Conservation (phyloP, 306 rosid species). For the Fagus crenata region DNA sequence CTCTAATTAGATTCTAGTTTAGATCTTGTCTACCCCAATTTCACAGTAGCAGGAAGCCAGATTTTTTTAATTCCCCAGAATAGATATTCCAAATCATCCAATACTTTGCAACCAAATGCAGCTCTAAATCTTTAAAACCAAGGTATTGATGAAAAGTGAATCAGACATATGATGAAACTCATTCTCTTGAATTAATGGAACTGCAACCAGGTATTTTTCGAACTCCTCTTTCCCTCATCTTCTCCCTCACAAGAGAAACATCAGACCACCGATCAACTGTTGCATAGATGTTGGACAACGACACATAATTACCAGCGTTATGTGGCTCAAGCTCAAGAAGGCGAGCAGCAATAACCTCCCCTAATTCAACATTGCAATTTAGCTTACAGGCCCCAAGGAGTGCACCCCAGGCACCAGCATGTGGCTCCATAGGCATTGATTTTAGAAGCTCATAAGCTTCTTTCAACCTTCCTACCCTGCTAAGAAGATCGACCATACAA, state of each 20-base stretch:
- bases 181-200: background rate
- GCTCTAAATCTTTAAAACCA: no score
- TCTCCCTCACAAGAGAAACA: slow-evolving; percentile 44
- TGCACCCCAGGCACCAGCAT: slow-evolving; percentile 73
- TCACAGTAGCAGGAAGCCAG: no score
- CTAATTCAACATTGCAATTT: slow-evolving; percentile 48
- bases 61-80: no score
- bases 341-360: slow-evolving; percentile 54
- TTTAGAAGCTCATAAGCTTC: slow-evolving; percentile 63
- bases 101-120: no score
- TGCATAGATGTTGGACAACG: slow-evolving; percentile 69
- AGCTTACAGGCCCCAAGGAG: slow-evolving; percentile 72
- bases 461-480: slow-evolving; percentile 58
- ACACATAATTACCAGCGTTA: slow-evolving; percentile 64
- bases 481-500: slow-evolving; percentile 73
- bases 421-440: slow-evolving; percentile 55
- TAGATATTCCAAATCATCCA: no score
- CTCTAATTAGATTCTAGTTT: no score
- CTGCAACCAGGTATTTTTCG: slow-evolving; percentile 64
- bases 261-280: slow-evolving; percentile 31
- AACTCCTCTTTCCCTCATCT: slow-evolving; percentile 58
- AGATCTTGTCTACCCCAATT: no score
- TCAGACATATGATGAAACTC: no score
- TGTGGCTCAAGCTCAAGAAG: slow-evolving; percentile 61
- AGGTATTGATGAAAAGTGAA: no score